Percentiles rank a stretch among this genome's conserved stretches.
phyloP scores from a whole-genome alignment of 768 basidiomycete species.

The Kwoniella europaea region DNA sequence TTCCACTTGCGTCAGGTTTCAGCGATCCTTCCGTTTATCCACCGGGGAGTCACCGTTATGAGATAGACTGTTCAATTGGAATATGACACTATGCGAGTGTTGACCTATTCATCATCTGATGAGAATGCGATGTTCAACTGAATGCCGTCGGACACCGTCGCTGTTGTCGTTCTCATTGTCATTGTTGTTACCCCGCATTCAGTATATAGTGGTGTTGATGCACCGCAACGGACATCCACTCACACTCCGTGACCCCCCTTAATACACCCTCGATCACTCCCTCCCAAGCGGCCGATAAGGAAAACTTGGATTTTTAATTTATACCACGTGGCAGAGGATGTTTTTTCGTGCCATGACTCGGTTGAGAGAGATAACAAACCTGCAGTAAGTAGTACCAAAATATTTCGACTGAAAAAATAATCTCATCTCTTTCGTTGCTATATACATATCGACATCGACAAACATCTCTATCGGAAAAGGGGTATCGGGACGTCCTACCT shows the following conservation, averaged over 20 bases:
- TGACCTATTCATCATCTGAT: too few species aligned
- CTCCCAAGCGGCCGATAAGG: not conserved
- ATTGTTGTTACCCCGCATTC: not conserved
- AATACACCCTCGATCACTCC: not conserved
- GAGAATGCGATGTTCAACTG: too few species aligned
- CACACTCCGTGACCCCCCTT: not conserved
- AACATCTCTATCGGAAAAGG: not conserved
- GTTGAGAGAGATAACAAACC: not conserved
- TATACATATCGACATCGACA: not conserved
- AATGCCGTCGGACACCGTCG: too few species aligned
- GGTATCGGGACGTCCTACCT: not conserved
- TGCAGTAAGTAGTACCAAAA: too few species aligned
- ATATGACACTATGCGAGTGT: too few species aligned
- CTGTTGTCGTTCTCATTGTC: too few species aligned
- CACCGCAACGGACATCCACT: not conserved
- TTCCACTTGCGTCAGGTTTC: too few species aligned
- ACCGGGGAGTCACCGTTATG: too few species aligned
- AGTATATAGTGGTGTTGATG: not conserved
- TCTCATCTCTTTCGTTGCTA: too few species aligned
- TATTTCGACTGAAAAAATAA: too few species aligned
- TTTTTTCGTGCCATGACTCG: not conserved
- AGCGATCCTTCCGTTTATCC: too few species aligned
- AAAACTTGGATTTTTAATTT: not conserved
- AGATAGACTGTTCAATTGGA: too few species aligned
- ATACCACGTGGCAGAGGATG: not conserved